Evolutionary conservation across 2,329 filamentous ascomycete species (phyloP).

Genomic region (Piedraia hortae): DNA sequence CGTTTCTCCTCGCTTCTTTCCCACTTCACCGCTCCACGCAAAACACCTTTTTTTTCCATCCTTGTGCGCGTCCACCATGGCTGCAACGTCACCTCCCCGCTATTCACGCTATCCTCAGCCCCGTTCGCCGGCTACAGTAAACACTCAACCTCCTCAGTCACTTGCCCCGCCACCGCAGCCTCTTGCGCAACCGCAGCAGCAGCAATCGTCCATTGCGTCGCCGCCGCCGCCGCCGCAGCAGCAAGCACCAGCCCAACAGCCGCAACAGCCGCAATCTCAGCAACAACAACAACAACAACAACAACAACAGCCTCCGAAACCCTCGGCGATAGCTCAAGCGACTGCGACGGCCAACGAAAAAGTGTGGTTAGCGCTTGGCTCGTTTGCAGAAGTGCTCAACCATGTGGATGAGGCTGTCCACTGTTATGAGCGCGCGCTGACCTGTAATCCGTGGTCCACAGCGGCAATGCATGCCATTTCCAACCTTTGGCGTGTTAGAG

Average conservation of each 20-base stretch:
- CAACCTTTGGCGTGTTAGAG: conserved; percentile 66
- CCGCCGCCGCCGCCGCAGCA: neutral
- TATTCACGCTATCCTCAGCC: no score
- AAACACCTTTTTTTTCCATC: no score
- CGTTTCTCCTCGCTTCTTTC: no score
- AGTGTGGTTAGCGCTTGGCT: conserved; percentile 78
- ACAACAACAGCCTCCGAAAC: conserved; percentile 22
- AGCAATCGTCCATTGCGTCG: neutral
- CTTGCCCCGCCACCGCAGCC: neutral
- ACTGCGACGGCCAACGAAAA: conserved; percentile 57
- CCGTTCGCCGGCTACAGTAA: no score
- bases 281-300: conserved; percentile 14
- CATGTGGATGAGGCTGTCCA: conserved; percentile 69
- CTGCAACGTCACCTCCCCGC: no score
- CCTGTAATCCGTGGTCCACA: conserved; percentile 68
- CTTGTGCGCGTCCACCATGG: no score
- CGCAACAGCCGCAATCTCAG: conserved; percentile 31
- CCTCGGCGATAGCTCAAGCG: conserved; percentile 28
- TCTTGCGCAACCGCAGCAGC: neutral
- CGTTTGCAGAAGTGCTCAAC: conserved; percentile 62
- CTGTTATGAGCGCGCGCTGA: conserved; percentile 72
- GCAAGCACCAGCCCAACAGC: neutral
- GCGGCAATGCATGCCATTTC: conserved; percentile 86
- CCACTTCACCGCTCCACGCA: no score
- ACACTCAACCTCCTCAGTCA: no score